Evolutionary conservation across 2,329 filamentous ascomycete species (phyloP).

Genomic region (Neonectria punicea): DNA sequence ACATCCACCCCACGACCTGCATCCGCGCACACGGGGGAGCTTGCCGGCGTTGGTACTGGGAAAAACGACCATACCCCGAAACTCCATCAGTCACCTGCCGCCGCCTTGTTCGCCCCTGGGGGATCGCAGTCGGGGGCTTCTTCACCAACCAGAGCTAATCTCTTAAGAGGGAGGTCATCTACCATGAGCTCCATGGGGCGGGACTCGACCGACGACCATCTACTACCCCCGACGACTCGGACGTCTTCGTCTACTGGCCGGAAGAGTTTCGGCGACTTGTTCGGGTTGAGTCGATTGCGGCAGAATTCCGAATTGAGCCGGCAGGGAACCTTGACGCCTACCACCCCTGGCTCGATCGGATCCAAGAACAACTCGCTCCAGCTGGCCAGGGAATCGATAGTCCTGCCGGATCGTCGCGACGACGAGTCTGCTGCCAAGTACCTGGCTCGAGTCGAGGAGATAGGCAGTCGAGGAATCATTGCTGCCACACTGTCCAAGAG

Average conservation of each 20-base stretch:
- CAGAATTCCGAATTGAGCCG: constrained; percentile 81
- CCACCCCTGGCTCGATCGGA: constrained; percentile 73
- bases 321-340: constrained; percentile 74
- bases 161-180: constrained; percentile 81
- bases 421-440: constrained; percentile 93
- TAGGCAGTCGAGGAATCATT: constrained; percentile 82
- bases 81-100: constrained; percentile 55
- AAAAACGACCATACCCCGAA: constrained; percentile 32
- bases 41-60: constrained; percentile 32
- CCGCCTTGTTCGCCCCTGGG: constrained; percentile 57
- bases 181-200: constrained; percentile 87
- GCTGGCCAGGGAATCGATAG: constrained; percentile 75
- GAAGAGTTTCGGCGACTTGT: constrained; percentile 91
- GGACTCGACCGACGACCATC: constrained; percentile 75
- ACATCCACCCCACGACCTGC: constrained; percentile 48
- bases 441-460: constrained; percentile 82
- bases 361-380: constrained; percentile 89
- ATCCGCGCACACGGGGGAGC: constrained; percentile 48
- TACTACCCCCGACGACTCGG: constrained; percentile 73
- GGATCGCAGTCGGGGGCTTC: constrained; percentile 70
- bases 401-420: constrained; percentile 82
- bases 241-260: constrained; percentile 90
- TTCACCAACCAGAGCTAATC: constrained; percentile 69
- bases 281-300: constrained; percentile 80
- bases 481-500: constrained; percentile 87